phyloP scores from a whole-genome alignment of 2,329 filamentous ascomycete genomes.

The Hypomyces rosellus region DNA sequence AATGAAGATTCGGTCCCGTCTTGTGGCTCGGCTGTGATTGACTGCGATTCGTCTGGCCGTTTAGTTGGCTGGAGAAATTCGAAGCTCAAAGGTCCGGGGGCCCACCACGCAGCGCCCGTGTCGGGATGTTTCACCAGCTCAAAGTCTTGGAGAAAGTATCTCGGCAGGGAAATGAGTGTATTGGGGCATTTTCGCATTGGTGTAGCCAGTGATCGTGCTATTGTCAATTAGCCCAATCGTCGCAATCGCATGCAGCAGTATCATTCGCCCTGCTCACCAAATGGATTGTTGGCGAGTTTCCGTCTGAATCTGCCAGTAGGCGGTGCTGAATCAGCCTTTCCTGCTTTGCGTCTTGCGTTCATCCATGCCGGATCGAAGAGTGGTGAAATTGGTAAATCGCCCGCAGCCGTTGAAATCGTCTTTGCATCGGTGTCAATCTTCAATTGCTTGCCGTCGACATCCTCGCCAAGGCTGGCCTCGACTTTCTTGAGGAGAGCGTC shows the following conservation, averaged over 20 bases:
- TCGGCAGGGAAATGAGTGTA: constrained; percentile 45
- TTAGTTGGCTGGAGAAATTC: constrained; percentile 18
- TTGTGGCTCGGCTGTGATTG: neutral
- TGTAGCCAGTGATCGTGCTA: constrained; percentile 57
- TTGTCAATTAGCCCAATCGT: constrained; percentile 9
- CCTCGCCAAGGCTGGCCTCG: constrained; percentile 25
- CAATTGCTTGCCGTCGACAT: constrained; percentile 23
- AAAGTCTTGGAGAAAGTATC: constrained; percentile 58
- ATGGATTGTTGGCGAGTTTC: constrained; percentile 56
- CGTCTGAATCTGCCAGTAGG: constrained; percentile 45
- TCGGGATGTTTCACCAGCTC: constrained; percentile 49
- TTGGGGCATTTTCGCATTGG: constrained; percentile 51
- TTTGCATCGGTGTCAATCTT: constrained; percentile 34
- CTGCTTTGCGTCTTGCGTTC: constrained; percentile 37
- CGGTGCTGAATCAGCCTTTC: constrained; percentile 28
- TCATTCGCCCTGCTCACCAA: constrained; percentile 40
- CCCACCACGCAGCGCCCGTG: constrained; percentile 47
- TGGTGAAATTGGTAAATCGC: constrained; percentile 47
- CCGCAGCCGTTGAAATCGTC: constrained; percentile 39
- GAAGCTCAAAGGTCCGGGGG: constrained; percentile 40
- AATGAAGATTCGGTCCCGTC: neutral
- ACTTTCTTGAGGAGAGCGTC: constrained; percentile 26
- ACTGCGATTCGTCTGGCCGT: constrained; percentile 4
- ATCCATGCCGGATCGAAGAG: constrained; percentile 47
- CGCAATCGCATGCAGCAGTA: neutral